These are phyloP conservation scores for Septoria petroselini DNA, from an alignment of 2,329 filamentous ascomycete species.

Conservation along the genomic window DNA sequence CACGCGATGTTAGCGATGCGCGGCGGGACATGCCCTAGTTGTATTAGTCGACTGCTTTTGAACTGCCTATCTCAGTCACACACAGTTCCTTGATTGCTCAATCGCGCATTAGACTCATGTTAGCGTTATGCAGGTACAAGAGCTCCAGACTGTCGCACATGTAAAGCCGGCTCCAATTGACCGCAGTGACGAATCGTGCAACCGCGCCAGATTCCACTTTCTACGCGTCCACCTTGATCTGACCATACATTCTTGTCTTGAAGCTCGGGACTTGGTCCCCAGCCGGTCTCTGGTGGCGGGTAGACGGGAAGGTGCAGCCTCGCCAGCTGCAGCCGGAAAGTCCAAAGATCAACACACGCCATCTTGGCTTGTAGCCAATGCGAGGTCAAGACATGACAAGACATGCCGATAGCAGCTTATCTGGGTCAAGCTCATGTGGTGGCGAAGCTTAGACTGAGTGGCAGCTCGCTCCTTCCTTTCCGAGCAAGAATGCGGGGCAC, in stretches of 20 bases:
- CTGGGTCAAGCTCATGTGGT: constrained; percentile 4
- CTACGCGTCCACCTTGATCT: too few species aligned
- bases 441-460: neutral
- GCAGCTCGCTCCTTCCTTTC: constrained; percentile 4
- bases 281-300: too few species aligned
- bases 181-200: too few species aligned
- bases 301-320: too few species aligned
- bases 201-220: too few species aligned
- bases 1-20: constrained; percentile 7
- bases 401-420: constrained; percentile 10
- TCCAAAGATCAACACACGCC: neutral
- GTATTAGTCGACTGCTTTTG: neutral
- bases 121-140: constrained; percentile 11
- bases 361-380: constrained; percentile 8
- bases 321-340: too few species aligned
- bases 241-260: too few species aligned
- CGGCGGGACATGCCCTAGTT: neutral
- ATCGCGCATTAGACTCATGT: constrained; percentile 1
- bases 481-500: neutral
- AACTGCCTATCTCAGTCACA: constrained; percentile 4
- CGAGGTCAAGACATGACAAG: constrained; percentile 12
- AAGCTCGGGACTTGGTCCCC: too few species aligned
- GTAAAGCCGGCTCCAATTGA: too few species aligned
- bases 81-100: constrained; percentile 5
- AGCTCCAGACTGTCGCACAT: neutral